These are phyloP conservation scores for Perkinsus chesapeaki DNA, from an alignment of 169 alveolate genomes.

Conservation along the genomic window DNA sequence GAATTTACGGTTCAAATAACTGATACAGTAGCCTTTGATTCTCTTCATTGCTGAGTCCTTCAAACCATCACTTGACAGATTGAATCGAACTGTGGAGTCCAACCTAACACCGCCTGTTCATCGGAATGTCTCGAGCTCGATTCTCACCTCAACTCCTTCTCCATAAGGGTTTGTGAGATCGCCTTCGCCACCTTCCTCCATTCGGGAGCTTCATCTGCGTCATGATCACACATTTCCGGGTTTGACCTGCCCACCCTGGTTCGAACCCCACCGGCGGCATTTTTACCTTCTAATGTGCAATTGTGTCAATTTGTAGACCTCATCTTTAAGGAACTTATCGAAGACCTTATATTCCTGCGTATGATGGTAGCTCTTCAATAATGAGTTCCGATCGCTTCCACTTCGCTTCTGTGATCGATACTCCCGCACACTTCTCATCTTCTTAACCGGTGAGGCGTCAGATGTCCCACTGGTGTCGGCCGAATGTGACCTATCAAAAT, in stretches of 20 bases:
- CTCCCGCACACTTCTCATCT: background rate
- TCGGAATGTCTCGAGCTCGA: background rate
- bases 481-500: background rate
- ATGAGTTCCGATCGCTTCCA: background rate
- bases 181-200: background rate
- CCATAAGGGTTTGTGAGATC: background rate
- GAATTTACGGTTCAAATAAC: background rate
- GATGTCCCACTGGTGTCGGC: background rate
- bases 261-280: background rate
- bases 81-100: background rate
- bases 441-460: background rate
- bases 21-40: background rate
- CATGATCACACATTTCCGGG: background rate
- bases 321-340: background rate
- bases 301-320: background rate
- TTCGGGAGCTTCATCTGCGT: background rate
- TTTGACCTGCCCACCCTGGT: background rate
- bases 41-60: slow-evolving; percentile 1
- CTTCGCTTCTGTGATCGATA: background rate
- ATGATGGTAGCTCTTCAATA: background rate
- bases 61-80: background rate
- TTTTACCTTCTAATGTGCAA: background rate
- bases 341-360: background rate
- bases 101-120: background rate
- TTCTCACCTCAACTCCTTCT: background rate